phyloP scores from a whole-genome alignment of 1,284 basidiomycete species.

The Austropuccinia psidii region DNA sequence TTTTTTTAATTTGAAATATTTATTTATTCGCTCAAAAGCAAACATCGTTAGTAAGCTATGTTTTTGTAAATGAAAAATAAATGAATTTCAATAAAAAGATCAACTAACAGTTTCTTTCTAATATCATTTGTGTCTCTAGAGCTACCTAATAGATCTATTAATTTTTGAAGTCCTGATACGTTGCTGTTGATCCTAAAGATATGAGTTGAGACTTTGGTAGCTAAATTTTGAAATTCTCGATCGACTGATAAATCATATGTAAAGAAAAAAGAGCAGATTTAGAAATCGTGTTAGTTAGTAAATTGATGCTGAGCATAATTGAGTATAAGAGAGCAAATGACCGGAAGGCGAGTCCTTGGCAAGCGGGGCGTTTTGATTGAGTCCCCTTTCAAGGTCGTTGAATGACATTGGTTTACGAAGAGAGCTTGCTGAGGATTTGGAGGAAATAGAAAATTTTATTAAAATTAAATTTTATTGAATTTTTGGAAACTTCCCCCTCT shows the following conservation, averaged over 20 bases:
- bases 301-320: too few species aligned
- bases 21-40: neutral
- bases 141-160: slow-evolving; percentile 83
- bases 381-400: slow-evolving; percentile 35
- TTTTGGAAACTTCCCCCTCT: too few species aligned
- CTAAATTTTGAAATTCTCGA: slow-evolving; percentile 60
- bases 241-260: slow-evolving; percentile 8
- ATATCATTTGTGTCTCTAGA: slow-evolving; percentile 64
- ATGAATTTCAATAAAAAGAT: neutral
- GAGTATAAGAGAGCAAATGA: neutral
- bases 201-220: slow-evolving; percentile 80
- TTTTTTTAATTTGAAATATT: neutral
- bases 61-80: neutral
- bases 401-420: slow-evolving; percentile 12
- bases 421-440: neutral
- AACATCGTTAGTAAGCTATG: slow-evolving; percentile 1
- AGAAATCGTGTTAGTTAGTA: neutral
- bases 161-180: slow-evolving; percentile 84
- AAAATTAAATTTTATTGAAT: too few species aligned
- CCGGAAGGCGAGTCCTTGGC: slow-evolving; percentile 19
- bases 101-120: slow-evolving; percentile 70
- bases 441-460: too few species aligned
- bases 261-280: neutral
- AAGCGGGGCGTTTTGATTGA: slow-evolving; percentile 31
- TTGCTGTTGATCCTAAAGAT: slow-evolving; percentile 99